These are phyloP conservation scores for Polyporus arcularius DNA, from an alignment of 768 basidiomycete species.

Conservation along the genomic window DNA sequence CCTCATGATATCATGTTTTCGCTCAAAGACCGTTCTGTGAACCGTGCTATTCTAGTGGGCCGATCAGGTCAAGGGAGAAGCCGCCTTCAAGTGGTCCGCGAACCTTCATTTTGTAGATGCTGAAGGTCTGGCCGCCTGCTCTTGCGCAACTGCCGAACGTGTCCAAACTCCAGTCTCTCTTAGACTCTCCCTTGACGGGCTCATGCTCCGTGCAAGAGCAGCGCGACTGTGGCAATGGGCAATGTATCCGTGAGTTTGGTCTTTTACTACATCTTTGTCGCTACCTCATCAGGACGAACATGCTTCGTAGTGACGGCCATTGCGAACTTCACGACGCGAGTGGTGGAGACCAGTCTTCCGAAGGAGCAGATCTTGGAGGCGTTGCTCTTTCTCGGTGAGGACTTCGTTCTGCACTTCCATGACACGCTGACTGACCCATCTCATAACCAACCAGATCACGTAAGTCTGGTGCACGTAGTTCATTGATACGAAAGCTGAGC, in stretches of 20 bases:
- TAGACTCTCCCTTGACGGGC: conserved; percentile 28
- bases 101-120: conserved; percentile 52
- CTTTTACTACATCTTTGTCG: neutral
- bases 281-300: neutral
- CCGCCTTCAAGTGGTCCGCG: conserved; percentile 30
- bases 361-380: conserved; percentile 48
- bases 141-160: neutral
- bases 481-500: neutral
- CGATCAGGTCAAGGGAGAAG: conserved; percentile 43
- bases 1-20: no score
- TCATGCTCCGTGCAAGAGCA: conserved; percentile 49
- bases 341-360: conserved; percentile 42
- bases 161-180: neutral
- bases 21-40: no score
- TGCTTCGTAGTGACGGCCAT: conserved; percentile 48
- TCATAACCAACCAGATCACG: conserved; percentile 14
- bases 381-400: conserved; percentile 46
- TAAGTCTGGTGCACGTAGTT: neutral
- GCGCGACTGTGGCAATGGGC: conserved; percentile 44
- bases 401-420: no score
- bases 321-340: conserved; percentile 56
- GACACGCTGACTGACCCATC: neutral
- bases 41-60: conserved; percentile 42
- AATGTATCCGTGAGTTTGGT: conserved; percentile 26
- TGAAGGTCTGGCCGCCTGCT: conserved; percentile 24